A percentile compares a stretch with the other conserved stretches of the same genome.
Evolutionary conservation across 768 basidiomycete species (phyloP).

Genomic region (Lyophyllum decastes): DNA sequence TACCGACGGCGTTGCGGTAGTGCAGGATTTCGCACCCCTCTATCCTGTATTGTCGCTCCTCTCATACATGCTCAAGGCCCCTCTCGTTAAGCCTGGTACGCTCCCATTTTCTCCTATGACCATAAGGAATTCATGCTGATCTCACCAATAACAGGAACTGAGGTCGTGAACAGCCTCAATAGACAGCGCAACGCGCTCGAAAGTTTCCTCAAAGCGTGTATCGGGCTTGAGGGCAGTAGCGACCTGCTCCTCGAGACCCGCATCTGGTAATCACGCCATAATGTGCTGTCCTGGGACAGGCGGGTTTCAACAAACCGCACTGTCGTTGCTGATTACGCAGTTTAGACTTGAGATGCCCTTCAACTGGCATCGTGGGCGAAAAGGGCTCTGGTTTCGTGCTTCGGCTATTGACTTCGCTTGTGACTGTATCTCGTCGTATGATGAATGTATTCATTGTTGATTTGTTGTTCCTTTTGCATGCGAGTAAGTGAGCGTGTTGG

Average conservation of each 20-base stretch:
- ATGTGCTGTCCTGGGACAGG: not conserved
- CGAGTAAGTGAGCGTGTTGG: too few relatives aligned
- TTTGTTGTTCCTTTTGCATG: not conserved
- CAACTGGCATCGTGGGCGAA: conserved; percentile 7
- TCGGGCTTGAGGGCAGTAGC: conserved; percentile 80
- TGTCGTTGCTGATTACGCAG: not conserved
- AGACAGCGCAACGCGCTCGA: conserved; percentile 95
- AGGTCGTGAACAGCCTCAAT: conserved; percentile 93
- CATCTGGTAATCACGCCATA: conserved; percentile 65
- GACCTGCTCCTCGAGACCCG: conserved; percentile 88
- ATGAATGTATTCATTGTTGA: not conserved
- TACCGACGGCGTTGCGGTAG: conserved; percentile 23
- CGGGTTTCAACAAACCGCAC: conserved; percentile 11
- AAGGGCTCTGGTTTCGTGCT: not conserved
- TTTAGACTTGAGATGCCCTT: not conserved
- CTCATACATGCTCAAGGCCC: conserved; percentile 97
- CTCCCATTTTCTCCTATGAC: not conserved
- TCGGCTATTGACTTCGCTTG: not conserved
- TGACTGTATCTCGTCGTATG: not conserved
- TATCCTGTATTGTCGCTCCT: conserved; percentile 92
- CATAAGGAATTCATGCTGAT: conserved; percentile 1
- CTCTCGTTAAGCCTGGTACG: conserved; percentile 89
- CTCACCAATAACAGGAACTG: conserved; percentile 52
- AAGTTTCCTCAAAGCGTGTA: conserved; percentile 90
- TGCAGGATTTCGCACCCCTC: conserved; percentile 74